Conservation (phyloP, 2,329 filamentous ascomycete species). For the Aureobasidium sp. region DNA sequence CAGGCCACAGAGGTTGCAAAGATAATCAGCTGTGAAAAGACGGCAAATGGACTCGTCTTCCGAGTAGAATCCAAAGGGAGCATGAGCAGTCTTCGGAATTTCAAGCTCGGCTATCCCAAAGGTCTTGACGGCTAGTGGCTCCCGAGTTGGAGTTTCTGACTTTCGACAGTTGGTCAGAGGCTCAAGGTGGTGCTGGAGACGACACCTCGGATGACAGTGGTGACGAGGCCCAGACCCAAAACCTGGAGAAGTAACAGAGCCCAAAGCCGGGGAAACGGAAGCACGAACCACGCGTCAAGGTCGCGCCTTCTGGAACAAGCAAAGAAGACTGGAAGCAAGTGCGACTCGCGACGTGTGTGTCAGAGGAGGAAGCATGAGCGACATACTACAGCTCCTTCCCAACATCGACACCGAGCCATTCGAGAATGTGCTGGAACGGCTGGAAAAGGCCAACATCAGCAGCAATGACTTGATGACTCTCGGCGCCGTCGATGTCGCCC, state of each 20-base stretch:
- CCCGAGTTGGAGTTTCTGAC: not conserved
- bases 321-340: not conserved
- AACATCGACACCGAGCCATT: conserved; percentile 64
- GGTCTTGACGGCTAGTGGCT: not conserved
- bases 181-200: not conserved
- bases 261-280: conserved; percentile 6
- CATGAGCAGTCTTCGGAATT: not conserved
- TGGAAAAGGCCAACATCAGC: conserved; percentile 70
- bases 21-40: not conserved
- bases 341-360: not conserved
- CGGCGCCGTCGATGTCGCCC: conserved; percentile 73
- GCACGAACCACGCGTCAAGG: not conserved
- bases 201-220: conserved; percentile 5
- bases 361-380: conserved; percentile 59
- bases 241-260: not conserved
- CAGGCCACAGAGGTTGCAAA: too few species aligned
- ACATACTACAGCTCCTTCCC: conserved; percentile 75
- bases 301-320: not conserved
- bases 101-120: not conserved
- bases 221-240: conserved; percentile 10
- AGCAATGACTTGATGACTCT: conserved; percentile 79
- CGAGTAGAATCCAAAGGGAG: not conserved
- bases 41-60: not conserved
- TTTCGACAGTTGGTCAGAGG: not conserved
- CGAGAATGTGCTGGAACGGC: conserved; percentile 63